Conservation (phyloP, 257 asterid genomes). For the Gynochthodes officinalis region DNA sequence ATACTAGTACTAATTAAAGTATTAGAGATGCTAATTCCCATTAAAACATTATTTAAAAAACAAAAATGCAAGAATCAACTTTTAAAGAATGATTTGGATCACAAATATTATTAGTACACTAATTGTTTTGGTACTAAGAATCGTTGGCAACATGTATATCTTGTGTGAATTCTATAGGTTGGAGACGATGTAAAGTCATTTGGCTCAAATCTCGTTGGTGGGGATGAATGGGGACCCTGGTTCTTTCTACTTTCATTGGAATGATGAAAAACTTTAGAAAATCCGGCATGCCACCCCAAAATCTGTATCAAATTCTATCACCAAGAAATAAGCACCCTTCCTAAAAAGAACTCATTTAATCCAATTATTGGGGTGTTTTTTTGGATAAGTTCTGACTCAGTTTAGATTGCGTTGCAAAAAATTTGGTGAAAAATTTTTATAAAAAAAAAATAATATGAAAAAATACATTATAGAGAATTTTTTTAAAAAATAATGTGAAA, state of each 20-base stretch:
- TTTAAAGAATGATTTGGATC: no score
- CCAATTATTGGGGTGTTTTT: no score
- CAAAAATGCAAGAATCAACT: not conserved
- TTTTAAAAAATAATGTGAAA: no score
- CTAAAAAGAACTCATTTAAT: no score
- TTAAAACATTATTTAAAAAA: not conserved
- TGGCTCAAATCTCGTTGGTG: not conserved
- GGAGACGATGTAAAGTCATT: conserved; percentile 5
- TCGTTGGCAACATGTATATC: not conserved
- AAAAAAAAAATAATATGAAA: no score
- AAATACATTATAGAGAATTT: no score
- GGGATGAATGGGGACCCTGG: not conserved
- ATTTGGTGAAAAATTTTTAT: no score
- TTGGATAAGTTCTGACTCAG: no score
- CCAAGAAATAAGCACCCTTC: no score
- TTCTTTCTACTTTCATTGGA: conserved; percentile 9
- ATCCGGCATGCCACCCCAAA: not conserved
- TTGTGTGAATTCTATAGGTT: not conserved
- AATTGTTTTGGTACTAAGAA: no score
- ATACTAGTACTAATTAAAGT: not conserved
- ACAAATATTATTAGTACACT: no score
- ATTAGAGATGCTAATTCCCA: not conserved
- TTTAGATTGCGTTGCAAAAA: no score
- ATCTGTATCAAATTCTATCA: not conserved
- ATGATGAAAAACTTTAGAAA: conserved; percentile 12